Percentiles rank a stretch among this genome's conserved stretches.
These are phyloP conservation scores for Yamadazyma diospyri DNA, from an alignment of 1,139 yeast genomes.

Conservation along the genomic window DNA sequence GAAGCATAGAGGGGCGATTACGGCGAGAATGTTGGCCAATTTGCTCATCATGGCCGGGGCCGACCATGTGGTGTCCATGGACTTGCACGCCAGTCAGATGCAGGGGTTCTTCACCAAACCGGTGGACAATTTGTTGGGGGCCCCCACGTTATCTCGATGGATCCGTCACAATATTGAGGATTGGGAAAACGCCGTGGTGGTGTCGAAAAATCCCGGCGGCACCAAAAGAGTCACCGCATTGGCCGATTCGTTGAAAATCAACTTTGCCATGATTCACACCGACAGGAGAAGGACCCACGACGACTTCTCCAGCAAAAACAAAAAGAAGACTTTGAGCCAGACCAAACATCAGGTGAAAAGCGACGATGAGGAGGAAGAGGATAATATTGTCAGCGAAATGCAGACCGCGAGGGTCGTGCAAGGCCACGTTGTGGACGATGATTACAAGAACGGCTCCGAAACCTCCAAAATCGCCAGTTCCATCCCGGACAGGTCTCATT, in stretches of 20 bases:
- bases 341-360: conserved; percentile 14
- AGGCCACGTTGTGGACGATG: conserved; percentile 96
- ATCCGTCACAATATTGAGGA: conserved; percentile 85
- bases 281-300: conserved; percentile 91
- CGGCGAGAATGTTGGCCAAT: conserved; percentile 98
- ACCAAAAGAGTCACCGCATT: conserved; percentile 96
- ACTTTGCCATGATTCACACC: conserved; percentile 98
- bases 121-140: conserved; percentile 93
- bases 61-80: conserved; percentile 98
- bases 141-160: conserved; percentile 96
- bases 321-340: conserved; percentile 32
- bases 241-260: conserved; percentile 91
- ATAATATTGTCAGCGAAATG: conserved; percentile 74
- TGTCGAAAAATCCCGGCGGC: conserved; percentile 97
- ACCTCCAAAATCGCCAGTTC: conserved; percentile 1
- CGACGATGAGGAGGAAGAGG: conserved; percentile 54
- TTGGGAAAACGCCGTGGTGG: conserved; percentile 78
- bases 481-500: conserved; percentile 12
- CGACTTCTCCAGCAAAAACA: conserved; percentile 43
- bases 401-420: conserved; percentile 95
- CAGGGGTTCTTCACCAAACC: conserved; percentile 98
- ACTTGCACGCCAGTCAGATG: conserved; percentile 97
- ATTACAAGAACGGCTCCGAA: conserved; percentile 28
- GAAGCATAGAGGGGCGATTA: conserved; percentile 96
- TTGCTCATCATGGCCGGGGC: conserved; percentile 97